phyloP scores from a whole-genome alignment of 2,329 filamentous ascomycete genomes.

The Amauroascus niger region DNA sequence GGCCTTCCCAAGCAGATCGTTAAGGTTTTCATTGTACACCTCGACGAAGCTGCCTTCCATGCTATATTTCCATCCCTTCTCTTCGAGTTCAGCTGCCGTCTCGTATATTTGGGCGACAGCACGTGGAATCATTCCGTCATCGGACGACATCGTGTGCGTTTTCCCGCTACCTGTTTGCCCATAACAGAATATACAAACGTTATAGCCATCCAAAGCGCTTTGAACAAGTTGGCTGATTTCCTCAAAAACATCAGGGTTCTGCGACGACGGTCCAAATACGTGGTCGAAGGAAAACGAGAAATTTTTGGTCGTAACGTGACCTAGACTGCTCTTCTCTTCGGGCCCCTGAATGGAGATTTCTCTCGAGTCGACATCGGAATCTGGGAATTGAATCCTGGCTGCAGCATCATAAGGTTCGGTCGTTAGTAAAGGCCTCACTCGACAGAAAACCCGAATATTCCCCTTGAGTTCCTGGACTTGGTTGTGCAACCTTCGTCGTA shows the following conservation, averaged over 20 bases:
- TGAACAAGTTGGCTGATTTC: slow-evolving; percentile 97
- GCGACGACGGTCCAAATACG: slow-evolving; percentile 68
- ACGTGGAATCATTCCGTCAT: slow-evolving; percentile 88
- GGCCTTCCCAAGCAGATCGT: slow-evolving; percentile 70
- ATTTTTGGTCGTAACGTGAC: slow-evolving; percentile 63
- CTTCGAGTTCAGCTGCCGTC: slow-evolving; percentile 69
- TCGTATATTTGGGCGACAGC: slow-evolving; percentile 91
- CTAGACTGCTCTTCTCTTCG: slow-evolving; percentile 73
- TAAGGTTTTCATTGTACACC: slow-evolving; percentile 95
- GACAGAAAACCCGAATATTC: slow-evolving; percentile 96
- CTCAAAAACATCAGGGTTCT: slow-evolving; percentile 82
- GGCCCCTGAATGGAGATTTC: slow-evolving; percentile 77
- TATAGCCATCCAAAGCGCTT: slow-evolving; percentile 92
- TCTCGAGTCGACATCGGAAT: slow-evolving; percentile 68
- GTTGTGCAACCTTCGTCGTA: slow-evolving; percentile 87
- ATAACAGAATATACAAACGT: slow-evolving; percentile 98
- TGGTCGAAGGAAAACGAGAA: slow-evolving; percentile 87
- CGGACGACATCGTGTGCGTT: slow-evolving; percentile 87
- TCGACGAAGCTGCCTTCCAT: slow-evolving; percentile 96
- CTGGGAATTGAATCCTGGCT: slow-evolving; percentile 70
- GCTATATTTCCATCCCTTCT: slow-evolving; percentile 87
- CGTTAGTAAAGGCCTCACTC: slow-evolving; percentile 67
- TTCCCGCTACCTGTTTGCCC: slow-evolving; percentile 96
- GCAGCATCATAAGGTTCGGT: slow-evolving; percentile 50
- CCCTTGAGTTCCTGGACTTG: slow-evolving; percentile 96